A percentile compares a stretch with the other conserved stretches of the same genome.
phyloP scores from a whole-genome alignment of 768 basidiomycete genomes.

The Mycena epipterygia region DNA sequence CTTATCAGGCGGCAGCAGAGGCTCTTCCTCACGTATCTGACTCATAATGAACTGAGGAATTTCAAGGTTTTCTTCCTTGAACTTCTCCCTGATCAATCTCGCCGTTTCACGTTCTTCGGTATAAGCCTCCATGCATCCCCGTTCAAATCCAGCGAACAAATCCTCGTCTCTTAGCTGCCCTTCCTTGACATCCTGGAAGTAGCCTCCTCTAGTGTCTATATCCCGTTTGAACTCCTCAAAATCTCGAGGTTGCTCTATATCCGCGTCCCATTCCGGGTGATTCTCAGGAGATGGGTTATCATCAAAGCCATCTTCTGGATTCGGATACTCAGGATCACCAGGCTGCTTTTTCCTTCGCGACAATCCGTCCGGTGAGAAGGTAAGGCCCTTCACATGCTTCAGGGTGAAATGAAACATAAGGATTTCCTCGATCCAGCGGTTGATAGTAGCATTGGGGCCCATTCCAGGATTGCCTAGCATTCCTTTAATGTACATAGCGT shows the following conservation, averaged over 20 bases:
- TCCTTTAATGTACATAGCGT: too few relatives aligned
- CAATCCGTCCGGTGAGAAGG: constrained; percentile 32
- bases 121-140: background rate
- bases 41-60: background rate
- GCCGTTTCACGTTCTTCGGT: background rate
- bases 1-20: background rate
- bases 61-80: background rate
- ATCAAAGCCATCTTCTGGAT: background rate
- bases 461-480: constrained; percentile 38
- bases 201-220: background rate
- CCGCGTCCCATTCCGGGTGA: background rate
- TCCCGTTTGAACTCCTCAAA: background rate
- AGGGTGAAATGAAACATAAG: constrained; percentile 42
- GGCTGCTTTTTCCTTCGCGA: constrained; percentile 25
- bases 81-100: background rate
- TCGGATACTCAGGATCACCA: background rate
- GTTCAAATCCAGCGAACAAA: background rate
- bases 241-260: background rate
- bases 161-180: too few relatives aligned
- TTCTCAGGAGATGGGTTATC: background rate
- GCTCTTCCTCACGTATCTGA: background rate
- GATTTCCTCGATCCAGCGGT: constrained; percentile 47
- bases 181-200: background rate
- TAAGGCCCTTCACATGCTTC: too few relatives aligned
- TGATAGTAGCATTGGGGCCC: constrained; percentile 42